Evolutionary conservation across 2,329 filamentous ascomycete genomes (phyloP).

Genomic region (Talaromyces sp.): DNA sequence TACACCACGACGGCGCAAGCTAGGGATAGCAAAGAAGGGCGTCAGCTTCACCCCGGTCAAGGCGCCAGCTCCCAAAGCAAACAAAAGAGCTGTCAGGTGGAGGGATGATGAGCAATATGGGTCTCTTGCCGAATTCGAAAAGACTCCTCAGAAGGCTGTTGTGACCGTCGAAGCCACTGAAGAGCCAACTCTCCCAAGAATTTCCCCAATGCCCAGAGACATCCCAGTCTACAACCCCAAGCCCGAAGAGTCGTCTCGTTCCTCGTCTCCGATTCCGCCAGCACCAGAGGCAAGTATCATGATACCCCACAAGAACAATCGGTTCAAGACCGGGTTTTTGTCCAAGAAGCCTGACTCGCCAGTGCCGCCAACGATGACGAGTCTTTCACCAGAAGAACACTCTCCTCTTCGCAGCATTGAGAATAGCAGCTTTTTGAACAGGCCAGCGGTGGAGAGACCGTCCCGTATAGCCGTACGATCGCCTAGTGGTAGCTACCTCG

Average conservation of each 20-base stretch:
- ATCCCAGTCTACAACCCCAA: slow-evolving; percentile 44
- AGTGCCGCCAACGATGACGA: slow-evolving; percentile 58
- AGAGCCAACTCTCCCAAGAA: slow-evolving; percentile 48
- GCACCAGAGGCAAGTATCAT: slow-evolving; percentile 61
- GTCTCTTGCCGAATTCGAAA: slow-evolving; percentile 83
- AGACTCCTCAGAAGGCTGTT: slow-evolving; percentile 73
- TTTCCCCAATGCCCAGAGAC: slow-evolving; percentile 51
- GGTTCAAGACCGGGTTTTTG: slow-evolving; percentile 88
- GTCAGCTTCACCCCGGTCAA: slow-evolving; percentile 81
- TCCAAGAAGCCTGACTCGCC: slow-evolving; percentile 70
- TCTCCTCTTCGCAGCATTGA: slow-evolving; percentile 58
- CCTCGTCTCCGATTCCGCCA: slow-evolving; percentile 57
- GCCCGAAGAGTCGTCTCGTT: slow-evolving; percentile 38
- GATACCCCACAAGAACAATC: slow-evolving; percentile 64
- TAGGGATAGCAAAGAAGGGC: slow-evolving; percentile 62
- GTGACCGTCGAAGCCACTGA: slow-evolving; percentile 56
- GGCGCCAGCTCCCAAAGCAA: slow-evolving; percentile 54
- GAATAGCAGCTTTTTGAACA: slow-evolving; percentile 50
- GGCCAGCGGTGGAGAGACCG: slow-evolving; percentile 43
- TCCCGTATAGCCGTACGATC: slow-evolving; percentile 42
- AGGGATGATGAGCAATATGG: slow-evolving; percentile 86
- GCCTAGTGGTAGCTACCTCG: slow-evolving; percentile 37
- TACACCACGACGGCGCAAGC: slow-evolving; percentile 78
- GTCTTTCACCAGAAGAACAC: slow-evolving; percentile 55
- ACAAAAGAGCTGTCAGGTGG: slow-evolving; percentile 84